Base-by-base conservation (phyloP, 2,329 filamentous ascomycete species). In the Trichoderma cornu-damae region DNA sequence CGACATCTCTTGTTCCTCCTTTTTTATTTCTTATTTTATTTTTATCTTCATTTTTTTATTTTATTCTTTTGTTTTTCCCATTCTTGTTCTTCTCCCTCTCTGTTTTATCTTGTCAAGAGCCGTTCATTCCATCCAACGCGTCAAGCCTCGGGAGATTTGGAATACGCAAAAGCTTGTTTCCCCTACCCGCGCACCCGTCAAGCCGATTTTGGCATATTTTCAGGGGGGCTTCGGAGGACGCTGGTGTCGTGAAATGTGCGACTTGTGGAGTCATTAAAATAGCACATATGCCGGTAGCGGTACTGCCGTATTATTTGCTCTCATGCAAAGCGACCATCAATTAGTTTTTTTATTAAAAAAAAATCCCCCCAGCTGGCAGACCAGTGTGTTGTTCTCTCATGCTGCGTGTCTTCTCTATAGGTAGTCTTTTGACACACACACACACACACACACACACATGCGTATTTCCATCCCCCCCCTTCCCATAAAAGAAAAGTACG, bases 101-200 rank as follows among this genome's bases (percentile, higher is more conserved):
- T 46, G 16, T 32, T 40, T 40, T 11, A 30, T 30, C 32, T 34
- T 32, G 14, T 38, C 37, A 16, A 43, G 26, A 22, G 26, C 26
- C 37, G 30, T 52, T 43, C 16, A 16, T 37, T 47, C 24, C 52
- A 20, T 47, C 32, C 22, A n/a, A 38, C 8, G 42, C 42, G 38
- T 55, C 52, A 35, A 37, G 18, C 20, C 52, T 30, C 52, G 52
- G n/a, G 52, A 55, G 32, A 55, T 55, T 55, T 47, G 11, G 16
- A 55, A n/a, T n/a, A n/a, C n/a, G n/a, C n/a, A n/a, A n/a, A 37
- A 46, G 52, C 42, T 55, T 47, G 40, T 47, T 55, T 47, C 20
- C 20, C 32, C 22, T 38, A 35, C 32, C 28, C 22, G 22, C n/a
- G 34, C 22, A 8, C 22, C 20, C 22, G 52, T 32, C 42, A 18